These are phyloP conservation scores for Rasamsonia emersonii DNA, from an alignment of 2,329 filamentous ascomycete genomes.

Conservation along the genomic window DNA sequence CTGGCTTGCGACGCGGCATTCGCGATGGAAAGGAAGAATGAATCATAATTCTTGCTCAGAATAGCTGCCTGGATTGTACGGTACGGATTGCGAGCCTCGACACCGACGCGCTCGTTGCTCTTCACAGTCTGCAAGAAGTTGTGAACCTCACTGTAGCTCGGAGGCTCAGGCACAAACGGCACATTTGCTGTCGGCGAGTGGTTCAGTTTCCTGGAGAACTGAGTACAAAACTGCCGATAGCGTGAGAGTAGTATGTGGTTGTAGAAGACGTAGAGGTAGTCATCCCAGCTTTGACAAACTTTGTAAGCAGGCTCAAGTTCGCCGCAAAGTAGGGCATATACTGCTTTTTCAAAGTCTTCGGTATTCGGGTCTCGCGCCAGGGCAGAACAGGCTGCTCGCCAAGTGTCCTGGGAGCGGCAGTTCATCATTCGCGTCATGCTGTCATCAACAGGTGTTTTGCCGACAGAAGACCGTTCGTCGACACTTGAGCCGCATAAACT, in stretches of 20 bases:
- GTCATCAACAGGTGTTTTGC: conserved; percentile 25
- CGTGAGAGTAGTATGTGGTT: conserved; percentile 75
- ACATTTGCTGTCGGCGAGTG: conserved; percentile 46
- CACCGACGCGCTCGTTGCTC: conserved; percentile 26
- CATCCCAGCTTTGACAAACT: conserved; percentile 73
- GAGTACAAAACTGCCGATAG: conserved; percentile 59
- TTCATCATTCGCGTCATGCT: conserved; percentile 35
- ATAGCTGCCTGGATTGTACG: conserved; percentile 37
- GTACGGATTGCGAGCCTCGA: conserved; percentile 36
- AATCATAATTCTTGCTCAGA: conserved; percentile 33
- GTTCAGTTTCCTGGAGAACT: conserved; percentile 40
- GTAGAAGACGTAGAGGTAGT: conserved; percentile 78
- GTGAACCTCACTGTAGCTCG: conserved; percentile 27
- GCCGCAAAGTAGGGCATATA: conserved; percentile 83
- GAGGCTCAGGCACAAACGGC: conserved; percentile 50
- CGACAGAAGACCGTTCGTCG: conserved; percentile 18
- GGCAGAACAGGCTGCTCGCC: conserved; percentile 30
- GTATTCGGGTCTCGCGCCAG: conserved; percentile 55
- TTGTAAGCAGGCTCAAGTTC: conserved; percentile 69
- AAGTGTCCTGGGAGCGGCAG: conserved; percentile 28
- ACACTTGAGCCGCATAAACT: conserved; percentile 58
- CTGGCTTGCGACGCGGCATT: conserved; percentile 31
- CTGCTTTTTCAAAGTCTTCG: conserved; percentile 75
- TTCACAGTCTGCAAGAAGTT: conserved; percentile 30
- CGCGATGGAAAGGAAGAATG: conserved; percentile 33